Evolutionary conservation across 2,329 filamentous ascomycete species (phyloP), one percentile per base, ranked within the genome.

Genomic region (Xylariaceae sp.): DNA sequence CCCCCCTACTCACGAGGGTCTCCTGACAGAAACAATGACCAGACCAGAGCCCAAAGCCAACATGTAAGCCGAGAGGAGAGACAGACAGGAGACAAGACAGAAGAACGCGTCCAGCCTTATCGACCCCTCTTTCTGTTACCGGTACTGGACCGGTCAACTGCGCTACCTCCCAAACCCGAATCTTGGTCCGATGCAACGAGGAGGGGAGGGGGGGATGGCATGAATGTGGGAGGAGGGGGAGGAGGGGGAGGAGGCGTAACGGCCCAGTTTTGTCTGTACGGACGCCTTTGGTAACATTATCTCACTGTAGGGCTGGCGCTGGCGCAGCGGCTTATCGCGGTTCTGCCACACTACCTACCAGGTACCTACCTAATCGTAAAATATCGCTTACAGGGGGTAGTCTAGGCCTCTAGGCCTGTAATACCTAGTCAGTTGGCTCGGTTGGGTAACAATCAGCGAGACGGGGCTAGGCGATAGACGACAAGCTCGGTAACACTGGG

Each of bases 261-360:
- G 49, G 50, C 54, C 57, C 45, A 39, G 50, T 56, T 55, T 52
- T 39, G 23, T 4, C 23, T 42, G 51, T 45, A 48, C 17, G 51
- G 55, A 48, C 18, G 52, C 49, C 52, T 51, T 52, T 13, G 56
- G 45, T 56, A 37, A 53, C 53, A 55, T 51, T 55, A 62, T 54
- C 37, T 50, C 50, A 49, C 47, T 55, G 60, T 60, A 62, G 60
- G 60, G 60, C 55, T 62, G 58, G 55, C 42, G 50, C 44, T 47
- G 44, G 47, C 47, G 10, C 18, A 52, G 34, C 11, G 48, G 61
- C 58, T 60, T 62, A 62, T 58, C 49, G 49, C 58, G 49, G 42
- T 45, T 15, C 42, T 45, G 11, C 13, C 42, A 45, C 42, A 45
- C 13, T 45, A 18, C 17, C 17, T 18, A 18, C 17, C 17, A 18